Base-by-base conservation (phyloP, 2,329 filamentous ascomycete species). In the Talaromyces sp. region DNA sequence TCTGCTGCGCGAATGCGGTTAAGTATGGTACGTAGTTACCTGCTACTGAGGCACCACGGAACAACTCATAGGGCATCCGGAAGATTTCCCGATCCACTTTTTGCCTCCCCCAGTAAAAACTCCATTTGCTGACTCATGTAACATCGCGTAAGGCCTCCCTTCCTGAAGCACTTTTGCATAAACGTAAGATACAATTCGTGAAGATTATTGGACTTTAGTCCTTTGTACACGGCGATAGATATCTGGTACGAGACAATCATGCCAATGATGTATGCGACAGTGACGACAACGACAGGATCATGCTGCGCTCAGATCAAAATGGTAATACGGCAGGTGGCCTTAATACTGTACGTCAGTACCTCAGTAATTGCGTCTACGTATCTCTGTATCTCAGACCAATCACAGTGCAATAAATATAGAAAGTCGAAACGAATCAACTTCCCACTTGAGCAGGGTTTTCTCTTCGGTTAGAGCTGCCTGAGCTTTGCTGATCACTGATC, bases 311-410 rank as follows among this genome's bases (percentile, higher is more conserved):
- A 10, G 19, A 56, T 24, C 52, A 56, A 56, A 24, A 39, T 6
- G 37, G 33, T 24, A 56, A 56, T 56, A 24, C 52, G 52, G 52
- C 52, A 56, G 52, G 52, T 39, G 33, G 52, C 52, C 52, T 56
- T 37, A 56, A 52, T n/a, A 33, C 3, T 33, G 48, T 10, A 33
- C 48, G 19, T 52, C 45, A 47, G n/a, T 47, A 47, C 43, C n/a
- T n/a, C n/a, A n/a, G n/a, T n/a, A 47, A n/a, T 10, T 43, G n/a
- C 16, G 43, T 47, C 22, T 19, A 6, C n/a, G 19, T 19, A 8
- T 13, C 8, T 47, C 9, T 13, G 45, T 31, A 50, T 33, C 50
- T 35, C 50, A 14, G 33, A 37, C 50, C 50, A 54, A 52, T 54
- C 31, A 13, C 31, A 10, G 6, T n/a, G 35, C 35, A 37, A 37